Conservation (phyloP, 2,329 filamentous ascomycete genomes). For the Mycosphaerella sp. region DNA sequence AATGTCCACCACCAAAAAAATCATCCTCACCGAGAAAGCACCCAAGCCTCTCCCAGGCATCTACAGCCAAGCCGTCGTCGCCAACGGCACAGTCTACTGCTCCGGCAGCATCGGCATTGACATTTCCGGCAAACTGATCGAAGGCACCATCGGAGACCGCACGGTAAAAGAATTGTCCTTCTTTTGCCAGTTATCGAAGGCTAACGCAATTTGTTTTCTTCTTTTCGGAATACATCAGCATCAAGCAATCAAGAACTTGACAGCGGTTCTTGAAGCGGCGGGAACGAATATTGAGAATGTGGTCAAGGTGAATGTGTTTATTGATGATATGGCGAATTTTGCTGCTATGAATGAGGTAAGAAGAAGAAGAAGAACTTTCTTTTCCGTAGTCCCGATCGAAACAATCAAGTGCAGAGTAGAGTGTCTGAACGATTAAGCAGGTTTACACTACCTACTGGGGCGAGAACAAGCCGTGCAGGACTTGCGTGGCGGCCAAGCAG, state of each 20-base stretch:
- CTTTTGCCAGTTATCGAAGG: too few relatives aligned
- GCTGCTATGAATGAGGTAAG: conserved; percentile 48
- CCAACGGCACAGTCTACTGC: conserved; percentile 64
- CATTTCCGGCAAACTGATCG: conserved; percentile 48
- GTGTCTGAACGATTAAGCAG: too few relatives aligned
- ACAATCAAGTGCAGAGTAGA: too few relatives aligned
- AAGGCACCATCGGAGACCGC: conserved; percentile 52
- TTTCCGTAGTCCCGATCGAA: too few relatives aligned
- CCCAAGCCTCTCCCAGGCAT: conserved; percentile 26
- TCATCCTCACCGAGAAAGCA: conserved; percentile 28
- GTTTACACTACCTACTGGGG: conserved; percentile 41
- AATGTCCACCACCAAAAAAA: conserved; percentile 26
- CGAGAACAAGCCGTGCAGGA: conserved; percentile 32
- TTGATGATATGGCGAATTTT: conserved; percentile 61
- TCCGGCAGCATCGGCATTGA: conserved; percentile 58
- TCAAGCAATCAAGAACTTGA: conserved; percentile 55
- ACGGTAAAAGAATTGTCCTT: conserved; percentile 42
- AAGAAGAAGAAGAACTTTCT: too few relatives aligned
- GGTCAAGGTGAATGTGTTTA: conserved; percentile 62
- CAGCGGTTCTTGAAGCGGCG: conserved; percentile 54
- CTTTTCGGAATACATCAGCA: too few relatives aligned
- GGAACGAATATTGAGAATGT: conserved; percentile 55
- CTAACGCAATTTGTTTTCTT: too few relatives aligned
- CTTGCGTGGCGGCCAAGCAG: conserved; percentile 49
- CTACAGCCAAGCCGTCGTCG: conserved; percentile 34